These are phyloP conservation scores for Bruguiera parviflora DNA, from an alignment of 345 rosid genomes.

Conservation along the genomic window DNA sequence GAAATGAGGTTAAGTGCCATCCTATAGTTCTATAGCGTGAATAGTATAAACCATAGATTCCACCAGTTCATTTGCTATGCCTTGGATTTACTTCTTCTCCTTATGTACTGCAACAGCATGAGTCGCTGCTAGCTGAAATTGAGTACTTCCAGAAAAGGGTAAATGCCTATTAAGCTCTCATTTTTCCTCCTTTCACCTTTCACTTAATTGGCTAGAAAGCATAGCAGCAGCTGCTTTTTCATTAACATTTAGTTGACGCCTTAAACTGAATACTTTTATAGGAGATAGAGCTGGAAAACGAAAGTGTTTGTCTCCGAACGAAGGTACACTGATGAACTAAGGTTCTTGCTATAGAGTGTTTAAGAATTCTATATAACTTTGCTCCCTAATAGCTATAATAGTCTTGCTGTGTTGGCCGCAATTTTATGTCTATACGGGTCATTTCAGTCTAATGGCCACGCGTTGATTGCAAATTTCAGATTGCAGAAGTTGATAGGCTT, in stretches of 20 bases:
- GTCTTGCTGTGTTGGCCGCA: no score
- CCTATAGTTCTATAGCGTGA: no score
- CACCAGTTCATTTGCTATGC: neutral
- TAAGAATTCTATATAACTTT: no score
- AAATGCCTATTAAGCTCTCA: conserved; percentile 1
- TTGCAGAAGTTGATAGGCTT: conserved; percentile 82
- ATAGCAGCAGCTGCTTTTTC: no score
- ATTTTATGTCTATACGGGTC: no score
- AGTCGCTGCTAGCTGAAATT: conserved; percentile 86
- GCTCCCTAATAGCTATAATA: no score
- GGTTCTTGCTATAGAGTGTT: no score
- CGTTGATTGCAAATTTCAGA: conserved; percentile 34
- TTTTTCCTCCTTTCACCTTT: neutral
- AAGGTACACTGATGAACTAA: conserved; percentile 44
- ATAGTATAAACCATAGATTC: neutral
- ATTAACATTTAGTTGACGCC: no score
- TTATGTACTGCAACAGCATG: conserved; percentile 56
- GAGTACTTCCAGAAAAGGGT: conserved; percentile 93
- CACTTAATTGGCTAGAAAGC: neutral
- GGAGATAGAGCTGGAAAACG: conserved; percentile 94
- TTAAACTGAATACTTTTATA: conserved; percentile 8
- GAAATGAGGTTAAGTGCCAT: no score
- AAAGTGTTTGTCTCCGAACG: conserved; percentile 67
- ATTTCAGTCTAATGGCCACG: no score
- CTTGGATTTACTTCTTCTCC: neutral